A percentile compares a stretch with the other conserved stretches of the same genome.
phyloP scores from a whole-genome alignment of 768 basidiomycete genomes.

The Termitomyces sp. region DNA sequence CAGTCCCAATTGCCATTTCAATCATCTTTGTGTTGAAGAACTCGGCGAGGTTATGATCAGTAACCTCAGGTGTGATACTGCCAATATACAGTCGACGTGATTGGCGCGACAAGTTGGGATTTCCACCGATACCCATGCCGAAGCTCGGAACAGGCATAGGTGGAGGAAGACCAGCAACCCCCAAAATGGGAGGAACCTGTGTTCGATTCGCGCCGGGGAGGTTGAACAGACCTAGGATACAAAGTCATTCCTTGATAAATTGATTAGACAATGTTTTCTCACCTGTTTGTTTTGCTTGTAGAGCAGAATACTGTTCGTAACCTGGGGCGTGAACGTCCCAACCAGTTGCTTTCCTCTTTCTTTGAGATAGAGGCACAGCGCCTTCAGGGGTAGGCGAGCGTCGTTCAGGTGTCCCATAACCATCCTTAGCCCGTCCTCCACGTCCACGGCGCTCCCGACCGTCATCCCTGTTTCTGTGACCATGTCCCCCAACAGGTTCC shows the following conservation, averaged over 20 bases:
- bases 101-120: slow-evolving; percentile 89
- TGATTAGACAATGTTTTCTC: slow-evolving; percentile 14
- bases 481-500: slow-evolving; percentile 27
- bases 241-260: neutral
- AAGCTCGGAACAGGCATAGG: slow-evolving; percentile 82
- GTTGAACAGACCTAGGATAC: slow-evolving; percentile 78
- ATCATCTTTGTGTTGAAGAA: slow-evolving; percentile 98
- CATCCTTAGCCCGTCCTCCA: slow-evolving; percentile 35
- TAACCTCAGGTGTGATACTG: slow-evolving; percentile 92
- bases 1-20: slow-evolving; percentile 85
- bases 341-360: slow-evolving; percentile 84
- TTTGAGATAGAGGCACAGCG: slow-evolving; percentile 73
- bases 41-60: slow-evolving; percentile 84
- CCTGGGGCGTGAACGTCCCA: slow-evolving; percentile 98
- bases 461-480: slow-evolving; percentile 34
- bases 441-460: slow-evolving; percentile 31
- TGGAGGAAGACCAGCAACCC: slow-evolving; percentile 76
- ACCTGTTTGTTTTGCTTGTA: slow-evolving; percentile 99
- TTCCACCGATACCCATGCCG: slow-evolving; percentile 81
- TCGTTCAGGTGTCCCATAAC: slow-evolving; percentile 68
- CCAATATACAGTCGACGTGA: slow-evolving; percentile 95
- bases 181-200: slow-evolving; percentile 77
- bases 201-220: slow-evolving; percentile 92
- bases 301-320: slow-evolving; percentile 90
- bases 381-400: slow-evolving; percentile 91